Conservation (phyloP, 1,284 basidiomycete genomes). For the Ustilago cynodontis region DNA sequence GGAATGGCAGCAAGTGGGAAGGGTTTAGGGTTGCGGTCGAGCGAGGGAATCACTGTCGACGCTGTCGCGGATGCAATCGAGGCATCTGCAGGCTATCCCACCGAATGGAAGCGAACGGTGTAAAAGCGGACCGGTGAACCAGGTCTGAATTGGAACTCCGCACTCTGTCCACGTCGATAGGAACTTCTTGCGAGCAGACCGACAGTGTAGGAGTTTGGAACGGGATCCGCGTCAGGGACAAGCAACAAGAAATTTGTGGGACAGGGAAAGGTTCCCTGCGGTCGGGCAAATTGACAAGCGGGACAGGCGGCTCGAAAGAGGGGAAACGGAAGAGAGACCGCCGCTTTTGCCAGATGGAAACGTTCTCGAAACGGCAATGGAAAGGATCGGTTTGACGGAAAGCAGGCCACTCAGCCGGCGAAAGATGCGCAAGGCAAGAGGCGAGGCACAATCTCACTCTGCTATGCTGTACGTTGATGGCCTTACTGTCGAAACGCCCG, state of each 20-base stretch:
- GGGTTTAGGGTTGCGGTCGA: too few relatives aligned
- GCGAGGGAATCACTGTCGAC: too few relatives aligned
- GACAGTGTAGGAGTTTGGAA: background rate
- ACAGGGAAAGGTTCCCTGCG: background rate
- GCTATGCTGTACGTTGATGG: too few relatives aligned
- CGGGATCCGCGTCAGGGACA: background rate
- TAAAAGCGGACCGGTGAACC: background rate
- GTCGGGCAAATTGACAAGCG: constrained; percentile 5
- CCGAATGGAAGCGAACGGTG: background rate
- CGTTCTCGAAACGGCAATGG: background rate
- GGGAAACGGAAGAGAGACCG: background rate
- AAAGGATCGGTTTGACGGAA: background rate
- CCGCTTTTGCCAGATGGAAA: background rate
- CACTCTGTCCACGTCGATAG: background rate
- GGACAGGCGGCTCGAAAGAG: background rate
- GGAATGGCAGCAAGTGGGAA: background rate
- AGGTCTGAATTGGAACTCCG: background rate
- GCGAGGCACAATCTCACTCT: too few relatives aligned
- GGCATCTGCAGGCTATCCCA: too few relatives aligned
- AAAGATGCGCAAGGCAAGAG: background rate
- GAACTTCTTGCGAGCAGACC: background rate
- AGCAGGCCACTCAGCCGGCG: background rate
- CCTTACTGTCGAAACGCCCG: too few relatives aligned
- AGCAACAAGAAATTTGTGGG: background rate
- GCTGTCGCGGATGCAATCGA: too few relatives aligned